Conservation (phyloP, 176 grass and related monocot species). For the Ananas comosus region DNA sequence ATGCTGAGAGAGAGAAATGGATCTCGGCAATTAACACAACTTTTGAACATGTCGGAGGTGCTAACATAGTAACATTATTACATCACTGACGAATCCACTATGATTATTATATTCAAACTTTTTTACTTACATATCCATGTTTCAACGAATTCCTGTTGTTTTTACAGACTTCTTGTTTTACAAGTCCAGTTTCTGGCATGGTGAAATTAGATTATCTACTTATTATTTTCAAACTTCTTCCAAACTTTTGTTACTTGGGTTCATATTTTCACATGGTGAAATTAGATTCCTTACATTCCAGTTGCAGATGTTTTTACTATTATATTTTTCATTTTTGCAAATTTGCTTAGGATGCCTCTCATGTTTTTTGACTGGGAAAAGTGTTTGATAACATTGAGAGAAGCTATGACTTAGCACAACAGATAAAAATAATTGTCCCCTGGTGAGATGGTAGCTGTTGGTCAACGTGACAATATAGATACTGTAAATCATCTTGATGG, state of each 20-base stretch:
- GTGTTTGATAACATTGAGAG: background rate
- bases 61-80: background rate
- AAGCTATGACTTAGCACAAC: background rate
- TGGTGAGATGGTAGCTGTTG: background rate
- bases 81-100: background rate
- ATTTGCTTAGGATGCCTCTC: background rate
- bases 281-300: too few species aligned
- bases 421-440: background rate
- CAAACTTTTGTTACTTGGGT: background rate
- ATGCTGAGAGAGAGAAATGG: slow-evolving; percentile 94
- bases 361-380: background rate
- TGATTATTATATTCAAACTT: background rate
- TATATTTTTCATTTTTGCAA: background rate
- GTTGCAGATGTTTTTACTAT: too few species aligned
- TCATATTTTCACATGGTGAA: background rate
- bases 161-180: background rate
- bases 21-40: slow-evolving; percentile 82
- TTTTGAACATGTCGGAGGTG: slow-evolving; percentile 96
- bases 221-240: background rate
- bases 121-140: background rate
- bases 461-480: too few species aligned
- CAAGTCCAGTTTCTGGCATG: background rate
- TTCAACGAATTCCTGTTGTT: background rate
- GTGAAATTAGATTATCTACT: background rate
- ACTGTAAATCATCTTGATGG: background rate